Evolutionary conservation across 768 basidiomycete species (phyloP).

Genomic region (Boletus rubescentipes): DNA sequence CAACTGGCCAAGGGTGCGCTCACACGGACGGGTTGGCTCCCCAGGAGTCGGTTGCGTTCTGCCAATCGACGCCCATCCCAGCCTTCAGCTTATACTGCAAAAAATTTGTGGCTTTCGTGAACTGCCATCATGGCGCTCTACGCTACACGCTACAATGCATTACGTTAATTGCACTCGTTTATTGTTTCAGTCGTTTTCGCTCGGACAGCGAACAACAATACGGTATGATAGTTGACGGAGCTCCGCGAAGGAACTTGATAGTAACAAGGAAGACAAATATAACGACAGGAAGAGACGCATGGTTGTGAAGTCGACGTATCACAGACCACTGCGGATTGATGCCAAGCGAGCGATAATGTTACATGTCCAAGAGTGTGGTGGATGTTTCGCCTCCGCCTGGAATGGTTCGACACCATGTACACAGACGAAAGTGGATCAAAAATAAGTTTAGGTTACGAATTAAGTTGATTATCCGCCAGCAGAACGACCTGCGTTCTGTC

Average conservation of each 20-base stretch:
- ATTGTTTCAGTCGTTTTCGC: constrained; percentile 11
- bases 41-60: constrained; percentile 20
- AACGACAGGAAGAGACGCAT: constrained; percentile 9
- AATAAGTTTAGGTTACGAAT: constrained; percentile 32
- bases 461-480: constrained; percentile 32
- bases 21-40: constrained; percentile 31
- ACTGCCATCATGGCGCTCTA: background rate
- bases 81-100: constrained; percentile 19
- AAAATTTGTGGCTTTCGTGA: constrained; percentile 23
- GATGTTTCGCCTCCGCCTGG: constrained; percentile 14
- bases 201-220: constrained; percentile 4
- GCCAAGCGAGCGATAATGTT: constrained; percentile 25
- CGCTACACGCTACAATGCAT: background rate
- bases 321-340: constrained; percentile 11
- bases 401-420: constrained; percentile 6
- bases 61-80: constrained; percentile 3
- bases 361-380: constrained; percentile 28
- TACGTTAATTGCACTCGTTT: constrained; percentile 8
- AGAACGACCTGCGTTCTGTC: constrained; percentile 31
- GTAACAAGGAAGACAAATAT: constrained; percentile 14
- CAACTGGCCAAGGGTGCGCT: constrained; percentile 55
- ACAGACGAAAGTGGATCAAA: constrained; percentile 18
- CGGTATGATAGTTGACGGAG: background rate
- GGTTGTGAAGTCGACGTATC: constrained; percentile 5
- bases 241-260: background rate